These are phyloP conservation scores for Baudoinia panamericana DNA, from an alignment of 495 filamentous ascomycete species.

Conservation along the genomic window DNA sequence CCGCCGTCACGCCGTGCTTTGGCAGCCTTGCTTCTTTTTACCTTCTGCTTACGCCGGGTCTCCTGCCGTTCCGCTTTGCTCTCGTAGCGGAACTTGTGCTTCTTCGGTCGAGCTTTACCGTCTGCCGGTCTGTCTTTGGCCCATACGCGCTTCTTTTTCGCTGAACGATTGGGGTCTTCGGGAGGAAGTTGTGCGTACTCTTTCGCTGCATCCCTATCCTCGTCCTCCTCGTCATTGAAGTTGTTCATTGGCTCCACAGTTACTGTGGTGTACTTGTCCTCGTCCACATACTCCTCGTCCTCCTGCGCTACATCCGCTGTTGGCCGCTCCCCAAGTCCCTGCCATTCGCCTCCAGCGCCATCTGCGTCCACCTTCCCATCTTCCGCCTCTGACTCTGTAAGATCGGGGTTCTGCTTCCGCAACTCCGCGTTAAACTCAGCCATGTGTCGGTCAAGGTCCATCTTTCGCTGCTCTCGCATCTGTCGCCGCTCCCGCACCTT, in stretches of 20 bases:
- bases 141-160: constrained; percentile 23
- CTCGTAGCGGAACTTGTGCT: constrained; percentile 86
- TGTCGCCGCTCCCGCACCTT: constrained; percentile 54
- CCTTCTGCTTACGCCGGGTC: constrained; percentile 51
- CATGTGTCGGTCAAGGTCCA: constrained; percentile 67
- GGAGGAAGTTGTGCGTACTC: constrained; percentile 23
- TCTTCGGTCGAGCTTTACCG: constrained; percentile 57
- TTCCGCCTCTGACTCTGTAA: constrained; percentile 40
- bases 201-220: constrained; percentile 23
- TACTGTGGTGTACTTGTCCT: constrained; percentile 87
- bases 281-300: constrained; percentile 92
- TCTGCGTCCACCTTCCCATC: constrained; percentile 29
- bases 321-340: constrained; percentile 52
- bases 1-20: constrained; percentile 23
- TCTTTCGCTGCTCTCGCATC: constrained; percentile 52
- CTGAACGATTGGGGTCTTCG: constrained; percentile 20
- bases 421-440: constrained; percentile 54
- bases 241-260: constrained; percentile 73
- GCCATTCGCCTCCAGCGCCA: constrained; percentile 21
- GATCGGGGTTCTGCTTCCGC: constrained; percentile 25
- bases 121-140: constrained; percentile 36
- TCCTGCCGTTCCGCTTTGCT: constrained; percentile 65
- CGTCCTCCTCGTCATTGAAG: constrained; percentile 21
- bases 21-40: constrained; percentile 37
- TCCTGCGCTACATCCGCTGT: constrained; percentile 53